Conservation (phyloP, 345 rosid genomes). For the Litchi chinensis region DNA sequence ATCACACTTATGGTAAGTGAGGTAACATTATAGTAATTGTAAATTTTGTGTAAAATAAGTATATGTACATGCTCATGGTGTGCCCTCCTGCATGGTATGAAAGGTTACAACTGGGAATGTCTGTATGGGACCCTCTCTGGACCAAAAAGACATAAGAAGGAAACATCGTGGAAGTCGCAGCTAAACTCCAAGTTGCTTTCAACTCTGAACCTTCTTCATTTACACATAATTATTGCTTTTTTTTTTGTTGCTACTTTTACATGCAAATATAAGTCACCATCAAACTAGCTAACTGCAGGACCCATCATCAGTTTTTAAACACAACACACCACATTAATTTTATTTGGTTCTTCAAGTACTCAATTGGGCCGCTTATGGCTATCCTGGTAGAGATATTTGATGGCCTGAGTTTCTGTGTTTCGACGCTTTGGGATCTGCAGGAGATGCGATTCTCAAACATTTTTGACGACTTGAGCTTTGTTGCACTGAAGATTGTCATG, state of each 20-base stretch:
- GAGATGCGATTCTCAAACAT: slow-evolving; percentile 49
- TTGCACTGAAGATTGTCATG: slow-evolving; percentile 38
- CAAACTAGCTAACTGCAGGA: neutral
- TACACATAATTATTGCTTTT: neutral
- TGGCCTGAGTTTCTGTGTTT: slow-evolving; percentile 39
- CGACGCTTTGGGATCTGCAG: slow-evolving; percentile 63
- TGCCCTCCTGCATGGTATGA: too few species aligned
- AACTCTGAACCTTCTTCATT: neutral
- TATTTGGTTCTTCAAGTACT: too few species aligned
- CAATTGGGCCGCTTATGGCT: slow-evolving; percentile 27
- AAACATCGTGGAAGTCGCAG: slow-evolving; percentile 41
- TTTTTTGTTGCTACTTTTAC: neutral
- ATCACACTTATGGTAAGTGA: too few species aligned
- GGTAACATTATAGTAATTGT: too few species aligned
- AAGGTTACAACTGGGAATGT: too few species aligned
- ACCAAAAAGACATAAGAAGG: slow-evolving; percentile 27
- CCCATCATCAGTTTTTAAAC: too few species aligned
- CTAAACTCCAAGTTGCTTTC: slow-evolving; percentile 5
- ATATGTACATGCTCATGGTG: too few species aligned
- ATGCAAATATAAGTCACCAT: too few species aligned
- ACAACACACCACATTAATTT: too few species aligned
- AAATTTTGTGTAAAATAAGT: too few species aligned
- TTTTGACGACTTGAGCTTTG: slow-evolving; percentile 43
- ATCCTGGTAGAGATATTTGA: slow-evolving; percentile 35
- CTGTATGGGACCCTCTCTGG: neutral